These are phyloP conservation scores for Senna siamea DNA, from an alignment of 306 rosid genomes.

Conservation along the genomic window DNA sequence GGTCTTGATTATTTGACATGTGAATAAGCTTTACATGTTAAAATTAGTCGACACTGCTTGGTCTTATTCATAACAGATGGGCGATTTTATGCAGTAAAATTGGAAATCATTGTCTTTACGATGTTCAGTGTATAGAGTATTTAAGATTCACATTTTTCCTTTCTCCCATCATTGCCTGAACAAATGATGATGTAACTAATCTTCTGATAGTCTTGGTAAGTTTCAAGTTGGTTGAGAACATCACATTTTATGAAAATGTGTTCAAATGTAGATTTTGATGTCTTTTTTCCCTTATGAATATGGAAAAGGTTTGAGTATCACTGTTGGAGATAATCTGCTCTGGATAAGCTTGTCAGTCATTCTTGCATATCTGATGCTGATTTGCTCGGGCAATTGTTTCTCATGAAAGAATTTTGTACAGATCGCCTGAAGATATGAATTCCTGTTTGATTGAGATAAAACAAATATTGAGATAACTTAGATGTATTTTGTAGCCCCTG, in stretches of 20 bases:
- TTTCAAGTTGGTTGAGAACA: slow-evolving; percentile 15
- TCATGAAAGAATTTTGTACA: slow-evolving; percentile 8
- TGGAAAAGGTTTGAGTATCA: not conserved
- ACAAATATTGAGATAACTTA: slow-evolving; percentile 8
- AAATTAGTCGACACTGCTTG: slow-evolving; percentile 26
- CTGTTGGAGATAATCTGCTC: slow-evolving; percentile 29
- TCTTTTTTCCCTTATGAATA: slow-evolving; percentile 28
- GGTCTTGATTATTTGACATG: slow-evolving; percentile 47
- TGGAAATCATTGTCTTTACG: slow-evolving; percentile 14
- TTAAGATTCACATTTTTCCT: not conserved
- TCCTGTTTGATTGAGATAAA: slow-evolving; percentile 24
- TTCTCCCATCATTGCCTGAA: not conserved
- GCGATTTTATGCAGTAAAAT: slow-evolving; percentile 17
- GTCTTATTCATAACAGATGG: slow-evolving; percentile 16
- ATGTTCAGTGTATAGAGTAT: not conserved
- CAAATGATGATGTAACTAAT: slow-evolving; percentile 5
- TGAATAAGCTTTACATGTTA: slow-evolving; percentile 30
- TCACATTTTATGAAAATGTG: not conserved
- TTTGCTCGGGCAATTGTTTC: slow-evolving; percentile 23
- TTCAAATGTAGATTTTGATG: slow-evolving; percentile 22
- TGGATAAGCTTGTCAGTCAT: slow-evolving; percentile 8
- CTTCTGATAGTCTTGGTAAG: not conserved
- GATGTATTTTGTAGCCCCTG: slow-evolving; percentile 21
- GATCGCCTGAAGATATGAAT: slow-evolving; percentile 28
- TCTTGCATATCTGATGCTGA: slow-evolving; percentile 31